Base-by-base conservation (phyloP, 2,329 filamentous ascomycete species). In the Trichoderma guizhouense region DNA sequence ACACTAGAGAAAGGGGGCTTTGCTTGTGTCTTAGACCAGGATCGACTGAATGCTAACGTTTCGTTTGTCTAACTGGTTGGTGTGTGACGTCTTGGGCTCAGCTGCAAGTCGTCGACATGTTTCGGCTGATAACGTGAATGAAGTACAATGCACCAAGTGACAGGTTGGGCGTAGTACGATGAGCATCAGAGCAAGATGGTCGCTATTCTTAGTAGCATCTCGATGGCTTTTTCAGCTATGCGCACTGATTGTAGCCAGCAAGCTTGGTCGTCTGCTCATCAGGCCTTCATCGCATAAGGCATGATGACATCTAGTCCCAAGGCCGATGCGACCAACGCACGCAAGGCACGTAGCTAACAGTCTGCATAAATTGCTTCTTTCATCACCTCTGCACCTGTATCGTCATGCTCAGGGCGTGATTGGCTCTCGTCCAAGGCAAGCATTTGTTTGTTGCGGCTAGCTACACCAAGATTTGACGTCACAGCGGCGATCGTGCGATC, bases 391-490 rank as follows among this genome's bases (percentile, higher is more conserved):
- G 57, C 67, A 60, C 60, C 51, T 55, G 6, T 18, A 62, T 67
- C 61, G 39, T 66, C 69, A 51, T 66, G 51, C 32, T 18, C 62
- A 21, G 12, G 18, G 6, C 7, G 3, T 69, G 71, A 69, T 69
- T 69, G 67, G 67, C 5, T 28, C 28, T 47, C 24, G n/a, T 15
- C 21, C 21, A n/a, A 62, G 39, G 67, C 67, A 36, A 61, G 28
- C 57, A 34, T 36, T 12, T 53, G 21, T 53, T 62, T 69, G 71
- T 36, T 69, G 57, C 57, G 32, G 63, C 66, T 68, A 69, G 62
- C 70, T 61, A 28, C 32, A 36, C 32, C 14, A 58, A 24, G 36
- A 53, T 65, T 72, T 75, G 74, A 77, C 74, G 76, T 77, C 76
- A 77, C 73, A 24, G 53, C 57, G 71, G 34, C 34, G 74, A 74